Base-by-base conservation (phyloP, 2,329 filamentous ascomycete species). In the Fusarium heterosporum region DNA sequence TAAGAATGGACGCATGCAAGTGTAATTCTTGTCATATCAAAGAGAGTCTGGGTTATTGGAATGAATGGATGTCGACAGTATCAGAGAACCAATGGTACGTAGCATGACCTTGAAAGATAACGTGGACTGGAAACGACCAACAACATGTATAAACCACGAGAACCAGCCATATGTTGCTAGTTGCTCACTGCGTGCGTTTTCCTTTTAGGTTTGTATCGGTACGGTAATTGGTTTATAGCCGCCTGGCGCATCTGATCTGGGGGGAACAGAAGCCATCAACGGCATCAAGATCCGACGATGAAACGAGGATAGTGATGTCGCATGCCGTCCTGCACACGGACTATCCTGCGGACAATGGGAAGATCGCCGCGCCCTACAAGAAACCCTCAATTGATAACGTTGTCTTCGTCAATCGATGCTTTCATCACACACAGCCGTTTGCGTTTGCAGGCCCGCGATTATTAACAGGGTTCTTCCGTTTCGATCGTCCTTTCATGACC, bases 231-330 rank as follows among this genome's bases (percentile, higher is more conserved):
- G 70, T 48, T 55, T 52, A 59, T 45, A 53, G 55, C 61, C 60
- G 53, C 54, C 64, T 56, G 51, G 55, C 55, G 58, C 45, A 61
- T 50, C 71, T 67, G 59, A 62, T 50, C 71, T 67, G 61, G 67
- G 67, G 67, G n/a, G n/a, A n/a, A 71, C 57, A 63, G 62, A 57
- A 55, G 61, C 57, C 45, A 68, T 62, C 60, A 66, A 66, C 66
- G 65, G 59, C 68, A 66, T 69, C 58, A 55, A 61, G 59, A 50
- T 66, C 49, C 55, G 34, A 52, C 40, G 66, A 68, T 72, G 66
- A 72, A 73, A 73, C 46, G 66, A 72, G 70, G 30, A 70, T 72
- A 72, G 70, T 63, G 61, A 70, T 55, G 70, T 72, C 55, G 68
- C 70, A 70, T 36, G 66, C 70, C 69, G 61, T 70, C 57, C 55